Percentiles rank a stretch among this genome's conserved stretches.
These are phyloP conservation scores for Phytophthora litchii DNA, from an alignment of 352 stramenopile genomes.

Conservation along the genomic window DNA sequence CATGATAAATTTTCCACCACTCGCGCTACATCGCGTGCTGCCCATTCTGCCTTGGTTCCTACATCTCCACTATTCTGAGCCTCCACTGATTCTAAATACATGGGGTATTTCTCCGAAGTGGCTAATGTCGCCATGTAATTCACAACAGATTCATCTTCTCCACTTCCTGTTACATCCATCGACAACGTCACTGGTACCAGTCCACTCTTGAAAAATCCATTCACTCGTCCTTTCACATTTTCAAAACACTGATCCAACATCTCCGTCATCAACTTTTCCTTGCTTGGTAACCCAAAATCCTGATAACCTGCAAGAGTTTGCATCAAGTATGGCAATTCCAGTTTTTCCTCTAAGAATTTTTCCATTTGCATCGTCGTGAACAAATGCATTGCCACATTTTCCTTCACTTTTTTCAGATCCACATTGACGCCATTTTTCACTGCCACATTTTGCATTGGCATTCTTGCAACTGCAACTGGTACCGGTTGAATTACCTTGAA, in stretches of 20 bases:
- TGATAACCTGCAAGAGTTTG: conserved; percentile 8
- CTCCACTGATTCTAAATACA: conserved; percentile 42
- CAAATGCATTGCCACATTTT: conserved; percentile 45
- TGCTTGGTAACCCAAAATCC: conserved; percentile 9
- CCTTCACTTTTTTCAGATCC: conserved; percentile 23
- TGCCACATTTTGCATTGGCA: conserved; percentile 10
- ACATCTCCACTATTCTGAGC: conserved; percentile 14
- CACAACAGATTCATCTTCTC: conserved; percentile 5
- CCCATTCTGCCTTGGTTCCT: conserved; percentile 17
- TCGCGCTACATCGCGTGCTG: conserved; percentile 25
- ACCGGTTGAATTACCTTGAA: conserved; percentile 30
- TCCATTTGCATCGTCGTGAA: conserved; percentile 32
- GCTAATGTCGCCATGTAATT: conserved; percentile 35
- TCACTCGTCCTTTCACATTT: conserved; percentile 23
- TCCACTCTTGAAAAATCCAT: conserved; percentile 33
- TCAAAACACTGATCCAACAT: conserved; percentile 41
- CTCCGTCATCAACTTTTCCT: conserved; percentile 35
- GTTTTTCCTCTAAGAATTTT: conserved; percentile 14
- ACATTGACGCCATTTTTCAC: background rate
- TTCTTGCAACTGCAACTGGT: conserved; percentile 5
- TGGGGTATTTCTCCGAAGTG: conserved; percentile 21
- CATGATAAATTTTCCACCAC: conserved; percentile 25
- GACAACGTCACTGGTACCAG: conserved; percentile 34
- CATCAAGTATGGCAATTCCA: conserved; percentile 20
- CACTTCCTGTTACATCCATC: conserved; percentile 12